These are phyloP conservation scores for Russula sp. DNA, from an alignment of 768 basidiomycete genomes.

Conservation along the genomic window DNA sequence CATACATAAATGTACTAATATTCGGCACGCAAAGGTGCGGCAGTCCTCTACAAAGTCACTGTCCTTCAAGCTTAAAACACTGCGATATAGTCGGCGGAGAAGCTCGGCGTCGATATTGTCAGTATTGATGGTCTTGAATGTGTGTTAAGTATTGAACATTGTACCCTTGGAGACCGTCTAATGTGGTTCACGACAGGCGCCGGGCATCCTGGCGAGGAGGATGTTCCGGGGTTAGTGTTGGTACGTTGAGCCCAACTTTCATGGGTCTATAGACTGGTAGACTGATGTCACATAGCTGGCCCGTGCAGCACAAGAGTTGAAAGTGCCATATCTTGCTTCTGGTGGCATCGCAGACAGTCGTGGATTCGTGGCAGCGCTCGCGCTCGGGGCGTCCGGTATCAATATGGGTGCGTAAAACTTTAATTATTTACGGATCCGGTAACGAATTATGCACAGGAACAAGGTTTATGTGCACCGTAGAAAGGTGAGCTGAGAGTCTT, in stretches of 20 bases:
- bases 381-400: conserved; percentile 80
- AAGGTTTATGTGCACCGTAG: conserved; percentile 89
- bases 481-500: conserved; percentile 48
- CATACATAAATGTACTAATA: conserved; percentile 87
- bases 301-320: conserved; percentile 78
- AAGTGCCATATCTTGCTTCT: conserved; percentile 83
- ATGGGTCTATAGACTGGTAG: neutral
- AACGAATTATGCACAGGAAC: conserved; percentile 45
- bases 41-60: neutral
- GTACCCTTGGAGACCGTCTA: conserved; percentile 5
- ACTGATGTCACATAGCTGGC: conserved; percentile 57
- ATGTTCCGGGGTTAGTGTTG: conserved; percentile 83
- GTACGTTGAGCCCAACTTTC: conserved; percentile 40
- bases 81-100: conserved; percentile 52
- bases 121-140: conserved; percentile 94
- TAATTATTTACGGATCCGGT: neutral
- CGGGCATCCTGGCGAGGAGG: conserved; percentile 93
- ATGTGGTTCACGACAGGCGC: conserved; percentile 55
- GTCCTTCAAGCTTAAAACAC: neutral
- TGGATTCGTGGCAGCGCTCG: conserved; percentile 76
- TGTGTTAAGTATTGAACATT: conserved; percentile 36
- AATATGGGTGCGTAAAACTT: conserved; percentile 61
- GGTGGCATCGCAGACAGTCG: conserved; percentile 88
- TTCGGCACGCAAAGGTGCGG: conserved; percentile 76
- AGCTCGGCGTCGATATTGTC: conserved; percentile 78